Percentiles rank a stretch among this genome's conserved stretches.
Evolutionary conservation across 2,329 filamentous ascomycete genomes (phyloP).

Genomic region (Helicocarpus griseus): DNA sequence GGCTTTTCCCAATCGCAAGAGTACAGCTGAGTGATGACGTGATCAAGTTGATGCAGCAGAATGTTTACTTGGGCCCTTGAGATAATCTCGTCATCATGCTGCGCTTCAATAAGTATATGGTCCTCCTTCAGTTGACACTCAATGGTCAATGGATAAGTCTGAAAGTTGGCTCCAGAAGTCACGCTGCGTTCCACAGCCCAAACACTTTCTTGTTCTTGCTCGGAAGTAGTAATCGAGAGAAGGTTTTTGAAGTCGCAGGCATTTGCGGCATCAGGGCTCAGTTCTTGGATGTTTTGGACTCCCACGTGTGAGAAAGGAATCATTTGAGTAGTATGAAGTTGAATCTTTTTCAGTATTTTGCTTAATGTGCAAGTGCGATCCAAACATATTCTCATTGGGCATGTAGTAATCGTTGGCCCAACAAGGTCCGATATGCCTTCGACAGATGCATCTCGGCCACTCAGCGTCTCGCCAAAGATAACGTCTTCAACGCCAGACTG

Average conservation of each 20-base stretch:
- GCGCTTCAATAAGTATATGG: neutral
- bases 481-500: slow-evolving; percentile 30
- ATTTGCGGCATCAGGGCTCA: slow-evolving; percentile 35
- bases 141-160: neutral
- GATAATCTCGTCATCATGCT: neutral
- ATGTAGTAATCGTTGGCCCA: slow-evolving; percentile 33
- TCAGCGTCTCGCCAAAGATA: slow-evolving; percentile 33
- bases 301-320: slow-evolving; percentile 49
- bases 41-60: neutral
- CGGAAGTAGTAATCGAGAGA: slow-evolving; percentile 20
- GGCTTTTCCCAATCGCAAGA: neutral
- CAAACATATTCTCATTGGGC: slow-evolving; percentile 28
- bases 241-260: slow-evolving; percentile 31
- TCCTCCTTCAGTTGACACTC: neutral
- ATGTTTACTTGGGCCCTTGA: neutral
- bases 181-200: neutral
- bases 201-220: neutral
- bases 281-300: slow-evolving; percentile 37
- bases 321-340: slow-evolving; percentile 42
- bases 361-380: slow-evolving; percentile 24
- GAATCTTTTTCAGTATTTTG: slow-evolving; percentile 45
- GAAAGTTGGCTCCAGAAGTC: neutral
- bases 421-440: slow-evolving; percentile 29
- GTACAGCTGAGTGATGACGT: neutral
- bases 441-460: slow-evolving; percentile 30